Percentiles rank a stretch among this genome's conserved stretches.
phyloP scores from a whole-genome alignment of 345 rosid species.

The Arabidopsis arenosa region DNA sequence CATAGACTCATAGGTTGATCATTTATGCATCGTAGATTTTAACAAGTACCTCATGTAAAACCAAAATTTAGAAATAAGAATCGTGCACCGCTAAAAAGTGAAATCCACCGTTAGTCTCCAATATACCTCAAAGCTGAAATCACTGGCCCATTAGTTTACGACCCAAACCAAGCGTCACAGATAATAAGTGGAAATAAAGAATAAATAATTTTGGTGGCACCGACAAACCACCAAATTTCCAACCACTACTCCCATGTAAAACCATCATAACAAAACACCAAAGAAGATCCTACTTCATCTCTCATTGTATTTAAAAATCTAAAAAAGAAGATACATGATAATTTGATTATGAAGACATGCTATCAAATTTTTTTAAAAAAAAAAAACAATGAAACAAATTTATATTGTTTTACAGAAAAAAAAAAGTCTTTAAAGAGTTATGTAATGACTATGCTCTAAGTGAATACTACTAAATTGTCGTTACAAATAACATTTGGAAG shows the following conservation, averaged over 20 bases:
- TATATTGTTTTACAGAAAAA: not conserved
- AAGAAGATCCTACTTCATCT: slow-evolving; percentile 28
- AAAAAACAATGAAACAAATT: slow-evolving; percentile 3
- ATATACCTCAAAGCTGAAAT: not conserved
- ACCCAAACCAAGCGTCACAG: not conserved
- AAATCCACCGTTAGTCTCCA: not conserved
- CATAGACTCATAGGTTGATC: not conserved
- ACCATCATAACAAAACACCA: slow-evolving; percentile 43
- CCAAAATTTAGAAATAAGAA: not conserved
- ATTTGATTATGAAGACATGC: not conserved
- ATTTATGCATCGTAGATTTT: not conserved
- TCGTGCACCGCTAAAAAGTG: not conserved
- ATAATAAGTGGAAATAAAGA: slow-evolving; percentile 4
- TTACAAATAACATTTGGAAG: slow-evolving; percentile 17
- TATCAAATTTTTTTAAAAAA: not conserved
- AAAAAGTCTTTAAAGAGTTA: not conserved
- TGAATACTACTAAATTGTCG: not conserved
- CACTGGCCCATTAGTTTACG: slow-evolving; percentile 8
- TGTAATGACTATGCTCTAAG: not conserved
- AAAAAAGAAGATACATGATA: not conserved
- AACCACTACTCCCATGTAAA: slow-evolving; percentile 43
- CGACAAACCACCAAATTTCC: slow-evolving; percentile 44
- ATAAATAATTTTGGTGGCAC: slow-evolving; percentile 28
- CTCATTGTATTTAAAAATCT: not conserved
- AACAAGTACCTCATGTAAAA: not conserved